Percentiles rank a stretch among this genome's conserved stretches.
These are phyloP conservation scores for Talaromyces sp. DNA, from an alignment of 2,329 filamentous ascomycete species.

Conservation along the genomic window DNA sequence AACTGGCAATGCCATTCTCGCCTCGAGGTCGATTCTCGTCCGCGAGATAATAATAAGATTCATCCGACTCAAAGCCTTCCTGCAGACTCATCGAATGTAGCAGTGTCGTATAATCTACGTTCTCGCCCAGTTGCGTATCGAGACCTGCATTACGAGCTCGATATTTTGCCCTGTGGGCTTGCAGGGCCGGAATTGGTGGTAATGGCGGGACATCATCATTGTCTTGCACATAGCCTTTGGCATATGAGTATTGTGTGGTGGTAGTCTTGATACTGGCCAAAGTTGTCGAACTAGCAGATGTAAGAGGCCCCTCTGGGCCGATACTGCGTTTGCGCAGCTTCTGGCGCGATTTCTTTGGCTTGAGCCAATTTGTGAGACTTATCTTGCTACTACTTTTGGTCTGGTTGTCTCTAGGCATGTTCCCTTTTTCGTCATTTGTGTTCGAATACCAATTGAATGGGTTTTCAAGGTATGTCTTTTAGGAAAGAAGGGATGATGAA, in stretches of 20 bases:
- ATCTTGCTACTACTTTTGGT: conserved; percentile 3
- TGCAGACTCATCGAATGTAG: conserved; percentile 34
- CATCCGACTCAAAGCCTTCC: conserved; percentile 26
- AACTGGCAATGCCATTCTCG: conserved; percentile 44
- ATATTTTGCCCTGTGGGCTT: conserved; percentile 35
- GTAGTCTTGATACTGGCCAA: conserved; percentile 11
- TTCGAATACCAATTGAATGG: background rate
- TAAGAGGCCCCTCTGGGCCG: background rate
- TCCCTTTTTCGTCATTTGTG: background rate
- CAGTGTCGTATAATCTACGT: conserved; percentile 35
- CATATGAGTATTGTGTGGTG: conserved; percentile 11
- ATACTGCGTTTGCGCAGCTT: conserved; percentile 17
- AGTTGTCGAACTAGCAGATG: conserved; percentile 16
- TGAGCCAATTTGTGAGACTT: conserved; percentile 16
- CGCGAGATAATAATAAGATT: conserved; percentile 20
- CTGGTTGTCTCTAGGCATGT: conserved; percentile 10
- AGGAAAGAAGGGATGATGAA: background rate
- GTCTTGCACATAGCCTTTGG: background rate
- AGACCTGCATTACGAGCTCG: conserved; percentile 25
- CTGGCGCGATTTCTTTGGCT: conserved; percentile 20
- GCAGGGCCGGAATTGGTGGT: conserved; percentile 29
- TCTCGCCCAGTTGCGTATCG: conserved; percentile 37
- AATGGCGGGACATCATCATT: conserved; percentile 8
- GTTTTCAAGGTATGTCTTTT: background rate
- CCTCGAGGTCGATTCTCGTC: conserved; percentile 28